A percentile compares a stretch with the other conserved stretches of the same genome.
Evolutionary conservation across 2,329 filamentous ascomycete genomes (phyloP).

Genomic region (Mariannaea sp.): DNA sequence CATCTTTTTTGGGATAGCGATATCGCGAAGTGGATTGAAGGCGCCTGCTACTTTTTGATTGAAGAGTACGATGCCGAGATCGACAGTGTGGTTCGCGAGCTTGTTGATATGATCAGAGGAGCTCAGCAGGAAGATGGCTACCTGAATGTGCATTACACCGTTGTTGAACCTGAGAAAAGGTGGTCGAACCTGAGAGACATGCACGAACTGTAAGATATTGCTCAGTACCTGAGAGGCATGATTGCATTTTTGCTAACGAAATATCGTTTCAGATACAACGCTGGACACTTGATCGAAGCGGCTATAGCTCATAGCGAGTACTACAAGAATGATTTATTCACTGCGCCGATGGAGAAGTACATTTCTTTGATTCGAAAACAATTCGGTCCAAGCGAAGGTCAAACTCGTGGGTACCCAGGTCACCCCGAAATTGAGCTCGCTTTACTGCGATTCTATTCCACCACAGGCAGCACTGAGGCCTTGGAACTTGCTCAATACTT

Average conservation of each 20-base stretch:
- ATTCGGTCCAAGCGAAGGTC: conserved; percentile 55
- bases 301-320: conserved; percentile 60
- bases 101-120: conserved; percentile 60
- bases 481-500: conserved; percentile 55
- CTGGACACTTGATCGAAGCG: conserved; percentile 65
- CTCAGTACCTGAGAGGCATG: too few relatives aligned
- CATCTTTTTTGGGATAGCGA: conserved; percentile 63
- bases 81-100: conserved; percentile 40
- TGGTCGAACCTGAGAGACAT: conserved; percentile 65
- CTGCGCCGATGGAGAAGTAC: conserved; percentile 36
- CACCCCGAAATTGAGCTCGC: conserved; percentile 53
- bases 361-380: conserved; percentile 55
- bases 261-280: conserved; percentile 52
- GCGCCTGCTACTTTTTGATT: conserved; percentile 7
- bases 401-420: conserved; percentile 65
- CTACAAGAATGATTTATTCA: conserved; percentile 56
- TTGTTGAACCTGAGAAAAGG: conserved; percentile 59
- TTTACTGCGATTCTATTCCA: conserved; percentile 45
- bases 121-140: conserved; percentile 67
- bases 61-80: conserved; percentile 18
- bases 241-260: not conserved
- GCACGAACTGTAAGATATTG: conserved; percentile 58
- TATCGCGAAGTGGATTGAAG: conserved; percentile 65
- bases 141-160: conserved; percentile 65
- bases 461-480: conserved; percentile 43